Conservation (phyloP, 176 grass and related monocot genomes). For the Oryza glaberrima region DNA sequence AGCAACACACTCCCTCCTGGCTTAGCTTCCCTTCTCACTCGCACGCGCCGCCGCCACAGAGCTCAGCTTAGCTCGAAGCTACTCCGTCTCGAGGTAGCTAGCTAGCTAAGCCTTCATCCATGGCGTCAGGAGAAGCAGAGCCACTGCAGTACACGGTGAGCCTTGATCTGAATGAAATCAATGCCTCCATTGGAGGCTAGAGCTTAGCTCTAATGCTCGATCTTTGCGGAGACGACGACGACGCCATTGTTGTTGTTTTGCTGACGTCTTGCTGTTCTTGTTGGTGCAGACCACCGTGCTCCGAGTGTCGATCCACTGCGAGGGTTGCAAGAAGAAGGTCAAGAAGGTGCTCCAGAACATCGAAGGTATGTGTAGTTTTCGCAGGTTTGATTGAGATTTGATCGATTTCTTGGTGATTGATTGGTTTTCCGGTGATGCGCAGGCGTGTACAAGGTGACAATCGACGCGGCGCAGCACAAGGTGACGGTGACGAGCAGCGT, state of each 20-base stretch:
- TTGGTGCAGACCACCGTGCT: slow-evolving; percentile 67
- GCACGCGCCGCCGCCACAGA: background rate
- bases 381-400: background rate
- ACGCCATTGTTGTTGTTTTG: background rate
- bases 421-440: background rate
- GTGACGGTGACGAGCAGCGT: slow-evolving; percentile 67
- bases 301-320: slow-evolving; percentile 89
- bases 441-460: slow-evolving; percentile 71
- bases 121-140: slow-evolving; percentile 76
- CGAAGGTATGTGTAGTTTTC: slow-evolving; percentile 45
- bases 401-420: background rate
- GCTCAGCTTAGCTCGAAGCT: slow-evolving; percentile 11
- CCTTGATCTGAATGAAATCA: too few relatives aligned
- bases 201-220: too few relatives aligned
- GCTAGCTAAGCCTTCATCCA: slow-evolving; percentile 4
- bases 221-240: background rate
- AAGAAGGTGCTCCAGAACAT: slow-evolving; percentile 70
- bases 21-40: background rate
- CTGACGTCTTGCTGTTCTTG: slow-evolving; percentile 1
- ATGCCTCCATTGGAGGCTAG: background rate
- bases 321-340: slow-evolving; percentile 97
- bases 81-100: background rate
- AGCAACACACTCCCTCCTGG: background rate
- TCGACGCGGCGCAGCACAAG: slow-evolving; percentile 85
- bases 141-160: slow-evolving; percentile 64